Base-by-base conservation (phyloP, 1,284 basidiomycete genomes). In the Cryptococcus deneoformans region DNA sequence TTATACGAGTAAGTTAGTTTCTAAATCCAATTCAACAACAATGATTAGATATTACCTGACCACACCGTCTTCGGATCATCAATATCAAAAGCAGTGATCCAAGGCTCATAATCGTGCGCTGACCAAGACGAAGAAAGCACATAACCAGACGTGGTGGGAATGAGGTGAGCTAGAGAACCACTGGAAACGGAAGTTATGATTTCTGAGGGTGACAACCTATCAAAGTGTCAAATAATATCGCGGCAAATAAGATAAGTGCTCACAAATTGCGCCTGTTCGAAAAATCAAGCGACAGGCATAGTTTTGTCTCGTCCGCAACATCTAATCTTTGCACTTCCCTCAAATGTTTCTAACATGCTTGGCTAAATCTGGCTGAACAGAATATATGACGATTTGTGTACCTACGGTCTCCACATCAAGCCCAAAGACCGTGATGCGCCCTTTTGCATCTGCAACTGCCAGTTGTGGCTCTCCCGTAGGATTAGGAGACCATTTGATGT, bases 31-130 rank as follows among this genome's bases (percentile, higher is more conserved):
- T 11, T 24, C 46, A n/a, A 11, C 14, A 47, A 47, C 16, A 16
- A 20, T 14, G 24, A 4, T 46, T 46, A 60, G 75, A 46, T 57
- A 29, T 29, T 29, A 88, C 92, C 94, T 12, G 91, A 93, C 80
- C 92, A 97, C 2, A 95, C 81, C 12, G 88, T 75, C 64, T 86
- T 85, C 0, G 81, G 77, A 59, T 90, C 79, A 87, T 89, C 93
- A 64, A 88, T 87, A 70, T 97, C 85, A 86, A 90, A 99, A 0
- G 89, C 87, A 0, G 87, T 86, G 49, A 92, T 87, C 96, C 96
- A 99, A 0, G 95, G 89, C 73, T 99, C 96, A 68, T 86, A 87
- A 59, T 93, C 91, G 71, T 99, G 96, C 5, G 91, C 95, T 8
- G 84, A 79, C 94, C 95, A 99, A 1, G 79, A 80, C 14, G 82